Percentiles rank a stretch among this genome's conserved stretches.
Evolutionary conservation across 306 rosid genomes (phyloP).

Genomic region (Cercis canadensis): DNA sequence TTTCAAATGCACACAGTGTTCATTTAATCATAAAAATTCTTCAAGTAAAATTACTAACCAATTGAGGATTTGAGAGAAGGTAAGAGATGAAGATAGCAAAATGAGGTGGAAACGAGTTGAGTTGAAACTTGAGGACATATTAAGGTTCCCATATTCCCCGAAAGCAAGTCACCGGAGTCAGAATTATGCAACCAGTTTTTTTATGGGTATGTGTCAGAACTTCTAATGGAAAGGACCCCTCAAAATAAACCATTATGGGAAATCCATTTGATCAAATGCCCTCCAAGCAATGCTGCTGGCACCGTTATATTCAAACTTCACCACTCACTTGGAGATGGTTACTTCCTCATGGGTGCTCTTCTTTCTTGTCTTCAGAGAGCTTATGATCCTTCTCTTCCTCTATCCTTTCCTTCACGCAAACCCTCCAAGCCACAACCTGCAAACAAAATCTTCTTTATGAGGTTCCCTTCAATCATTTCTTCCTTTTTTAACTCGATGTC

Average conservation of each 20-base stretch:
- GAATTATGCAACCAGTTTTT: no score
- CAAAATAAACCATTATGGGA: conserved; percentile 62
- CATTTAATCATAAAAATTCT: no score
- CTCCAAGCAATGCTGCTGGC: conserved; percentile 58
- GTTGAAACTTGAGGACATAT: conserved; percentile 60
- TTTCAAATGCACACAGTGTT: no score
- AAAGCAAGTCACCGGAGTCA: conserved; percentile 28
- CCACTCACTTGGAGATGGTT: conserved; percentile 73
- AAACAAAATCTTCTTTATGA: background rate
- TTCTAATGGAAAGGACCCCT: conserved; percentile 32
- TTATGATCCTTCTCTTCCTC: conserved; percentile 61
- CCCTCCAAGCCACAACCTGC: background rate
- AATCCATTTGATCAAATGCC: conserved; percentile 57
- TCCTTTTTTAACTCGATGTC: conserved; percentile 32
- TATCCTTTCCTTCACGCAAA: conserved; percentile 53
- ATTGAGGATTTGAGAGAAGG: conserved; percentile 28
- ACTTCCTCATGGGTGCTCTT: conserved; percentile 65
- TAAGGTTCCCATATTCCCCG: conserved; percentile 46
- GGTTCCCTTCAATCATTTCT: conserved; percentile 9
- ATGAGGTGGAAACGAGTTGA: conserved; percentile 57
- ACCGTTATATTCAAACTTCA: conserved; percentile 52
- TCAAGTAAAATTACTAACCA: no score
- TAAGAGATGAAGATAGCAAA: conserved; percentile 34
- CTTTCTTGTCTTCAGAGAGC: conserved; percentile 59
- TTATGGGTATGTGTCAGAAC: conserved; percentile 44